Evolutionary conservation across 257 asterid genomes (phyloP), one percentile per base, ranked within the genome.

Genomic region (Ophiorrhiza pumila): DNA sequence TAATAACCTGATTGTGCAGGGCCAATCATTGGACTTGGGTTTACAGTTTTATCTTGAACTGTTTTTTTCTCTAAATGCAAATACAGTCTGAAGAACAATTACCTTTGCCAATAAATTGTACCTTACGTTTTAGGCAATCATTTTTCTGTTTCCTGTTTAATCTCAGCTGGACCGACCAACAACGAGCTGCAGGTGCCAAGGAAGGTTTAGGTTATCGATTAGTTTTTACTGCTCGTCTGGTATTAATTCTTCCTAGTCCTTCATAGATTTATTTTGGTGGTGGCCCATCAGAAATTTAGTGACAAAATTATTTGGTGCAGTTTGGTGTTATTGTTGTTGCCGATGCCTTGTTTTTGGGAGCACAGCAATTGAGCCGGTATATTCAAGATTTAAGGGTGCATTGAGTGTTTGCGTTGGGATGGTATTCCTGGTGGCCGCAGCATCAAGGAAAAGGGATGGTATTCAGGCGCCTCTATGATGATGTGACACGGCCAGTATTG

Each of bases 111-210:
- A 56, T 37, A 53, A 69, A 50, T 32, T 17, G 39, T 56, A 34
- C 29, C 61, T 53, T 65, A 29, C 68, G 50, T 53, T 34, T 68
- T 4, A 18, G 46, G 17, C 72, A 39, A 56, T 7, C n/a, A 14
- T 14, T 41, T 17, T 56, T 75, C 22, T 37, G 23, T 17, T 77
- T 70, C 69, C 55, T 71, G 43, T 68, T 41, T 42, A 62, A 31
- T 83, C 72, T 75, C 79, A 93, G 98, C 47, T 93, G 97, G 98
- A 93, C 98, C 0, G 98, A 93, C 78, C 97, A 88, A 75, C 98
- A 93, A 80, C 86, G 98, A 83, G 95, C 87, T 71, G 90, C 86
- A 75, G 94, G 96, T 74, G 97, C 93, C 78, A 93, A 88, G 80
- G 97, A 91, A 72, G 97, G 98, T 64, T 93, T 90, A 96, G 94